phyloP scores from a whole-genome alignment of 331 rosid genomes.

The Pyrus hybrid region DNA sequence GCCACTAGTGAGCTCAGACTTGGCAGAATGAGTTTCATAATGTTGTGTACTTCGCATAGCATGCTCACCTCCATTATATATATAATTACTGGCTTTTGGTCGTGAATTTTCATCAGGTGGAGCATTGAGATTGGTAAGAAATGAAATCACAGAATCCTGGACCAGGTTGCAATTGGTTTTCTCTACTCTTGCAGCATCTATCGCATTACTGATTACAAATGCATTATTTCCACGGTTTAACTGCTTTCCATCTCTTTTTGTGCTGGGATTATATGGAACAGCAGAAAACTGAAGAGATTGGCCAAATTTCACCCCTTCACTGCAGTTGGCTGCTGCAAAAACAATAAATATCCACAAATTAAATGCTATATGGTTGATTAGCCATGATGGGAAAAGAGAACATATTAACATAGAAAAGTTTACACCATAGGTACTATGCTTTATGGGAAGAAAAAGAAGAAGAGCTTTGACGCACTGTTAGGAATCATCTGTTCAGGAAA shows the following conservation, averaged over 20 bases:
- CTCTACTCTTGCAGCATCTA: conserved; percentile 18
- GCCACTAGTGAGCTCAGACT: conserved; percentile 17
- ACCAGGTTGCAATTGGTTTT: conserved; percentile 15
- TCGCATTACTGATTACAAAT: conserved; percentile 22
- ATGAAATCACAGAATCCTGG: conserved; percentile 26
- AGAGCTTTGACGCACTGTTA: conserved; percentile 39
- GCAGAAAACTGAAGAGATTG: conserved; percentile 19
- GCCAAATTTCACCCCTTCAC: conserved; percentile 20
- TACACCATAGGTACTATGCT: conserved; percentile 12
- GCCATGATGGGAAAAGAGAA: conserved; percentile 3
- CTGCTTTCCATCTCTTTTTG: conserved; percentile 27
- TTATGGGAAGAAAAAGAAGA: not conserved
- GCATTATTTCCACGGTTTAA: conserved; percentile 24
- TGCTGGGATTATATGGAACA: conserved; percentile 10
- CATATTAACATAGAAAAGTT: not conserved
- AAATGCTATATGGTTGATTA: conserved; percentile 15
- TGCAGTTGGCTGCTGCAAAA: conserved; percentile 26
- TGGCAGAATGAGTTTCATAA: conserved; percentile 22
- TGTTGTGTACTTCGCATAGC: conserved; percentile 19
- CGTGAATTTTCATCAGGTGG: conserved; percentile 8
- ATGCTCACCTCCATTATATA: conserved; percentile 10
- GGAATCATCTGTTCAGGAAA: conserved; percentile 28
- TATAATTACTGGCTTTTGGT: conserved; percentile 13
- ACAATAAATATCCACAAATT: conserved; percentile 4
- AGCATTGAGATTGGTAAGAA: conserved; percentile 18